Conservation (phyloP, 148 eudicot genomes). For the Vaccinium macrocarpon region DNA sequence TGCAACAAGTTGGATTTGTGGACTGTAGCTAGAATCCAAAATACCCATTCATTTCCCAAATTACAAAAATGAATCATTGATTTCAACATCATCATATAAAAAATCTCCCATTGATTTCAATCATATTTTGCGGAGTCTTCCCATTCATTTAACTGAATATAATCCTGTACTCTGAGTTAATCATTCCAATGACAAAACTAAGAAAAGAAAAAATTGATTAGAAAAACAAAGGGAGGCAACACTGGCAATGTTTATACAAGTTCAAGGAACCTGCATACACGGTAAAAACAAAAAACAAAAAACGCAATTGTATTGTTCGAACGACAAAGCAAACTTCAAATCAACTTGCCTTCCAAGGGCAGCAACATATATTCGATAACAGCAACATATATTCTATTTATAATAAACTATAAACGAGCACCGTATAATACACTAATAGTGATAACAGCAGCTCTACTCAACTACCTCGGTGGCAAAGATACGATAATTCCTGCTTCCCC, state of each 20-base stretch:
- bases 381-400: background rate
- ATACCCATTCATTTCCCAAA: background rate
- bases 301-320: background rate
- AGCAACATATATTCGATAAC: background rate
- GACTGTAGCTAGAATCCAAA: background rate
- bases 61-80: background rate
- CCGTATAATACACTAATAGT: background rate
- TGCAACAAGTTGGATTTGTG: background rate
- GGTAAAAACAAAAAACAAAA: background rate
- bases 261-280: background rate
- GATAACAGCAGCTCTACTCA: constrained; percentile 14
- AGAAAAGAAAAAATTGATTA: background rate
- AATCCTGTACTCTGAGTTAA: background rate
- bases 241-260: background rate
- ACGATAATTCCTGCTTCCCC: constrained; percentile 62
- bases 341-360: background rate
- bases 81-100: too few relatives aligned
- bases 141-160: background rate
- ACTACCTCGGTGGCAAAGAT: constrained; percentile 57
- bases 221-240: background rate
- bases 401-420: background rate
- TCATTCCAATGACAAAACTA: background rate
- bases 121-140: background rate
- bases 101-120: background rate
- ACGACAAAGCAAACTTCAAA: background rate